These are phyloP conservation scores for Penicillium maclennaniae DNA, from an alignment of 495 filamentous ascomycete genomes.

Conservation along the genomic window DNA sequence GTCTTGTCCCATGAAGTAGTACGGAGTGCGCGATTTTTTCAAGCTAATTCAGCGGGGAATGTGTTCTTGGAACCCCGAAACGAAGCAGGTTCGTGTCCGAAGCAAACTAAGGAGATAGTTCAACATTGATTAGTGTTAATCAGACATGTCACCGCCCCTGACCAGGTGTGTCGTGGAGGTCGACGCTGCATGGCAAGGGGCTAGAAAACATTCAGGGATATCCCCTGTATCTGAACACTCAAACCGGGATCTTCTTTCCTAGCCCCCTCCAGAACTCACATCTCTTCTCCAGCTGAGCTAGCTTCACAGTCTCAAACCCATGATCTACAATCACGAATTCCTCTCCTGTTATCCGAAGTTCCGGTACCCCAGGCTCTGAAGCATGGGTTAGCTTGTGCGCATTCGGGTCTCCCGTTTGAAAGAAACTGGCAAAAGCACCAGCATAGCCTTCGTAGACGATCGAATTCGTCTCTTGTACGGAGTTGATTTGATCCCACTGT, in stretches of 20 bases:
- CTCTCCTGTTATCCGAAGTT: conserved; percentile 28
- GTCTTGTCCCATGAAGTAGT: too few relatives aligned
- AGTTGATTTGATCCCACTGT: conserved; percentile 56
- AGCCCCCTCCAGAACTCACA: conserved; percentile 55
- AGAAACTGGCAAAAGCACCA: conserved; percentile 57
- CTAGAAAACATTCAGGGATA: background rate
- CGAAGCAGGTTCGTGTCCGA: too few relatives aligned
- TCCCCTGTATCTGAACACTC: background rate
- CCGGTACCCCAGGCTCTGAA: conserved; percentile 44
- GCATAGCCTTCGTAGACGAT: conserved; percentile 55
- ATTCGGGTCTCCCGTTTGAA: conserved; percentile 57
- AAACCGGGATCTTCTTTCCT: conserved; percentile 38
- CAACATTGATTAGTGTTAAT: too few relatives aligned
- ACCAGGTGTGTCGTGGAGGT: too few relatives aligned
- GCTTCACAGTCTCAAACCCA: conserved; percentile 38
- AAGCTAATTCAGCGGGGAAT: too few relatives aligned
- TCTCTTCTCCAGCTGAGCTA: conserved; percentile 38
- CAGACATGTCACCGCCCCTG: too few relatives aligned
- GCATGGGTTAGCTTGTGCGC: conserved; percentile 51
- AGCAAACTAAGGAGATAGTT: too few relatives aligned
- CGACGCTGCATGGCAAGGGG: background rate
- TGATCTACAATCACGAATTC: conserved; percentile 49
- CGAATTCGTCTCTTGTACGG: conserved; percentile 49
- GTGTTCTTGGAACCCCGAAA: too few relatives aligned
- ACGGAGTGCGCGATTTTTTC: too few relatives aligned